Evolutionary conservation across 2,329 filamentous ascomycete species (phyloP), one percentile per base, ranked within the genome.

Genomic region (Fusarium solani-melongenae): DNA sequence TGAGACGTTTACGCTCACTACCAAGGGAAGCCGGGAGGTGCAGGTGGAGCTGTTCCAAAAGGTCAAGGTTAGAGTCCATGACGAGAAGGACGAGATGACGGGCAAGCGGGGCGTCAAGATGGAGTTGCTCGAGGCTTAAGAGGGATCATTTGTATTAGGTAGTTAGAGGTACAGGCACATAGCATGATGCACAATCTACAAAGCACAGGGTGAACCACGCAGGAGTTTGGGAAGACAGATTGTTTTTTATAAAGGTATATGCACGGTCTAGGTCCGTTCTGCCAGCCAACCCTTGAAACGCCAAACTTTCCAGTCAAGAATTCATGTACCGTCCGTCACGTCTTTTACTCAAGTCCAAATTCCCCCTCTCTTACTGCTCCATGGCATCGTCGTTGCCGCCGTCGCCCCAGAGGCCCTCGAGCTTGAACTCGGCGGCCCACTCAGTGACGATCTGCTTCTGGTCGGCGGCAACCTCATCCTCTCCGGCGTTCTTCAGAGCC

Each of bases 341-440:
- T 44, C 76, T 69, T 70, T 77, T 71, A 57, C 36, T 38, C 62
- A 65, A 67, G 66, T 68, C 63, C 58, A 64, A 64, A 68, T 36
- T 38, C 56, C 55, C 49, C 56, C 56, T 59, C 17, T 36, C 38
- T 67, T 83, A 88, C 77, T 87, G 85, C 81, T 88, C 83, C 89
- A 90, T 90, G 60, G 83, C 85, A 66, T 88, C 87, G 6, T 73
- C 84, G 9, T 77, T 79, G 22, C 76, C 81, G 80, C 94, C 91
- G 80, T 94, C 92, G 12, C 94, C 95, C 93, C 94, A 98, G 15
- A 99, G 84, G 2, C 94, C 96, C 71, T 98, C 96, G 10, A 99
- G 88, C 86, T 96, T 95, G 84, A 99, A 98, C 83, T 98, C 96
- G 78, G 94, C 91, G 9, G 95, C 94, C 95, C 96, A 97, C 81